Evolutionary conservation across 257 asterid genomes (phyloP), one percentile per base, ranked within the genome.

Genomic region (Fraxinus excelsior): DNA sequence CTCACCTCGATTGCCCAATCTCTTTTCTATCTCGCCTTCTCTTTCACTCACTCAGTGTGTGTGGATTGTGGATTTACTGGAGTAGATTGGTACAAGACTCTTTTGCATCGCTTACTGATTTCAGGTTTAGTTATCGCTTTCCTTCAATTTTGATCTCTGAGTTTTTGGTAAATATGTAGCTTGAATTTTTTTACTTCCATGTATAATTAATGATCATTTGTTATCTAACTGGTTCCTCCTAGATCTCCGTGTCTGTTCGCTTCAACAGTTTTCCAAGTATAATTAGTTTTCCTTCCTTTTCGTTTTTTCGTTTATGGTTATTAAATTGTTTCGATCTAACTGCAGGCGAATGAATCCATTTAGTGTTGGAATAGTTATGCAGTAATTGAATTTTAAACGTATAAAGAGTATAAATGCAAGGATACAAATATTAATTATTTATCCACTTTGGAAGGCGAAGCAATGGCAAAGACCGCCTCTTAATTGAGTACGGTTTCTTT

Each of bases 1-100:
- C 37, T 70, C 76, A 44, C 29, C 29, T 42, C 74, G 49, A 73
- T 74, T 58, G 60, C 71, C 64, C 72, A 71, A 38, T 26, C 37
- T 62, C 49, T 34, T 40, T n/a, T 42, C 72, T 8, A 26, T 19
- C 11, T 44, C 60, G 46, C 81, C 40, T 14, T 70, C 44, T 38
- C 42, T n/a, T 5, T 25, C 46, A 7, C 46, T 19, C 29, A 71
- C 35, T 49, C 51, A 23, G 28, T 13, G 65, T 64, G 25, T 8
- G 38, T 14, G 32, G 11, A 19, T 46, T 40, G 34, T 58, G 81
- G 81, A 35, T 34, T 70, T 69, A 58, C 82, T 64, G 0, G 64
- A 5, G 64, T 51, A 31, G 83, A 42, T 70, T 60, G 80, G 62
- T 53, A 18, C 9, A 19, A 18, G 66, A 21, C 29, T 46, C 13